A percentile compares a stretch with the other conserved stretches of the same genome.
phyloP scores from a whole-genome alignment of 805 yeast species.

The Kuraishia cidri region DNA sequence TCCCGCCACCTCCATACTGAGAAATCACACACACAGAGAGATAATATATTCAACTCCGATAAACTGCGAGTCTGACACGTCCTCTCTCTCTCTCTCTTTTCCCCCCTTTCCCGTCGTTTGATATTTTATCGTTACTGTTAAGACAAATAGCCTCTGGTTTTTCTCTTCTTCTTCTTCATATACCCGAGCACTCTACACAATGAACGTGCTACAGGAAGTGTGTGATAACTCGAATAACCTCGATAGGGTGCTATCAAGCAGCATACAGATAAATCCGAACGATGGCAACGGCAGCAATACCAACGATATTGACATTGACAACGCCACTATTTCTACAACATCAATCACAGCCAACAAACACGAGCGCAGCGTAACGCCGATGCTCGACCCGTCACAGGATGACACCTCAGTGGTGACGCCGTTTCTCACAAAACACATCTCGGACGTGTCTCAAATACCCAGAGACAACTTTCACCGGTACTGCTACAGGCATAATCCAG shows the following conservation, averaged over 20 bases:
- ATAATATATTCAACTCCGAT: no score
- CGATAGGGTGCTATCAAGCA: not conserved
- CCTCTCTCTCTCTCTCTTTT: no score
- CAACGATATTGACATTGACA: not conserved
- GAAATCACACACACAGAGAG: no score
- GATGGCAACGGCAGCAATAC: not conserved
- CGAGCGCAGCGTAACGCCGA: not conserved
- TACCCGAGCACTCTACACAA: no score
- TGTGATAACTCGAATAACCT: conserved; percentile 1
- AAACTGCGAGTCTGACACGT: no score
- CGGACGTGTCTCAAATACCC: conserved; percentile 30
- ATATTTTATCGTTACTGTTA: no score
- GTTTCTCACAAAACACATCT: conserved; percentile 21
- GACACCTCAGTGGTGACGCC: conserved; percentile 20
- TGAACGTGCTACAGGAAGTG: conserved; percentile 1
- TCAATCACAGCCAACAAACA: not conserved
- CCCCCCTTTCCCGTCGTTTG: no score
- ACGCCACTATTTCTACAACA: not conserved
- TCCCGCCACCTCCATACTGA: no score
- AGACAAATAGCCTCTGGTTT: no score
- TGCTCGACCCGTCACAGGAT: not conserved
- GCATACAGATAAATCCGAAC: no score
- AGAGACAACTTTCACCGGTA: conserved; percentile 53
- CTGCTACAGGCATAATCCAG: conserved; percentile 94
- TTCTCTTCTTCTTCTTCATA: no score